Base-by-base conservation (phyloP, 768 basidiomycete species). In the Amanita brunnescens region DNA sequence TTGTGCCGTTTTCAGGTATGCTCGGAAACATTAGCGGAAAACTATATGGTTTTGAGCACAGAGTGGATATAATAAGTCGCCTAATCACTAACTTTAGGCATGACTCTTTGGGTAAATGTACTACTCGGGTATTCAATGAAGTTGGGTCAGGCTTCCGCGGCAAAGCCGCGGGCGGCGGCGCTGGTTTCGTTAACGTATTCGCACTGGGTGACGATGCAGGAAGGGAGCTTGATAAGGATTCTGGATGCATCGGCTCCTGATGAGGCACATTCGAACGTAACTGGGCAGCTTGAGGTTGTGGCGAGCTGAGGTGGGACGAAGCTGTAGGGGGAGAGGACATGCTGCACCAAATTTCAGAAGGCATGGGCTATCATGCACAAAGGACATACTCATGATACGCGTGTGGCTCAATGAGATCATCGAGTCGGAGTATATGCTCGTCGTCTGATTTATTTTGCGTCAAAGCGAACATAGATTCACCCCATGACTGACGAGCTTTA, bases 21-120 rank as follows among this genome's bases (percentile, higher is more conserved):
- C 82, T 90, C 18, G 90, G 87, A 38, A 91, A 81, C 63, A 90
- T 73, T 52, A 95, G 86, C 21, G 87, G 77, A 51, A 92, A 76
- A 59, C 90, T 91, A 58, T 2, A 47, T 37, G 48, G 43, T 26
- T 53, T 26, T 23, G 30, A 45, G 62, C 3, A 20, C 20, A 58
- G 61, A 52, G 35, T 48, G 48, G 40, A 40, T 13, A 21, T 41
- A 26, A 51, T 52, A 21, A 38, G 16, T 23, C 8, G 13, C 35
- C 16, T 38, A 49, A 45, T 35, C 43, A 73, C 81, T 39, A 53
- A 89, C 87, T 85, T 87, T 67, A 78, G 79, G 59, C 87, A 90
- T 2, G 83, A 76, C 52, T 87, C 87, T 62, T 80, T 85, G 1
- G 84, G 71, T 21, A 86, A 87, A 65, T 72, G 75, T 13, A 87